Base-by-base conservation (phyloP, 2,329 filamentous ascomycete genomes). In the Trichoderma semiorbis region DNA sequence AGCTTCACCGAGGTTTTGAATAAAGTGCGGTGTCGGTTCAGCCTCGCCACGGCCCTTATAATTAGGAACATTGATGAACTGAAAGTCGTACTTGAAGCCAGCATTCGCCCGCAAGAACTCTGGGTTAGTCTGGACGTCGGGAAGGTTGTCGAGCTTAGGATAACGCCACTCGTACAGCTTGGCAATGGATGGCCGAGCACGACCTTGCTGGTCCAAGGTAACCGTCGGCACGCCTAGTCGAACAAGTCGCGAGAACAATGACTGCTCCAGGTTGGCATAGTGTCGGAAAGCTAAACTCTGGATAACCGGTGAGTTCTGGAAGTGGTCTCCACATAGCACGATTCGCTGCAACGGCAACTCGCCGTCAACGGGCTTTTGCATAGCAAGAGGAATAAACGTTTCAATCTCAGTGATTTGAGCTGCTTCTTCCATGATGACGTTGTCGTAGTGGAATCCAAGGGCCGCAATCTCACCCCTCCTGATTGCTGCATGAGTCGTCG, bases 381-480 rank as follows among this genome's bases (percentile, higher is more conserved):
- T 87, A n/a, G 95, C 93, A 68, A 97, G 86, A 0, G 96, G 96
- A 74, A 99, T 94, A 82, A 99, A 98, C 74, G 94, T 97, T 80
- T 99, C 96, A 60, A 98, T 93, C 81, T 99, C 96, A 0, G 95
- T 99, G 78, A 99, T 95, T 79, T 99, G 96, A 14, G 96, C 96
- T 6, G 96, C 95, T 85, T 99, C 96, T 84, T 99, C 96, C 93
- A 99, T 98, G 68, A 99, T 88, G 14, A 99, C 92, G 75, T 97
- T 99, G 84, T 98, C 95, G 78, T 99, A 99, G 76, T 94, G 93
- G 82, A 99, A 99, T 18, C 95, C 95, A n/a, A 98, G 87, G 18
- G 89, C 87, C 1, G 94, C 92, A 76, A 99, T 98, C 77, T 98
- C 95, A 74, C 93, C 90, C 74, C 95, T 88, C 73, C 94, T 90